These are phyloP conservation scores for Spizellomyces sp. DNA, from an alignment of 192 early-diverging fungal species.

Conservation along the genomic window DNA sequence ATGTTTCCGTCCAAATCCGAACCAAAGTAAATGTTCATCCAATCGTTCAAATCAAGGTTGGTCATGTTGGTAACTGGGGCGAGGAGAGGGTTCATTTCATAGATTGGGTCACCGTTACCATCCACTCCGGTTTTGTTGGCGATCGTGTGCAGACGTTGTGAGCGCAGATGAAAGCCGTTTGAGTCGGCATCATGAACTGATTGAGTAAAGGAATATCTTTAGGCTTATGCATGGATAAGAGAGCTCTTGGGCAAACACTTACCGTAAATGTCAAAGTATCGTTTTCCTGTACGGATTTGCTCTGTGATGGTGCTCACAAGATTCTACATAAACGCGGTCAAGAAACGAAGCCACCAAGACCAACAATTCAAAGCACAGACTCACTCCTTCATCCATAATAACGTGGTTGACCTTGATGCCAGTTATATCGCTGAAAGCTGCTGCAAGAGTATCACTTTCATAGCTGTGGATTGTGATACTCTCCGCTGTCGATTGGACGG, in stretches of 20 bases:
- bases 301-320: too few relatives aligned
- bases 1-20: background rate
- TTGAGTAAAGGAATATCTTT: background rate
- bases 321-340: too few relatives aligned
- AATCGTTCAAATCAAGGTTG: background rate
- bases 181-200: background rate
- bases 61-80: background rate
- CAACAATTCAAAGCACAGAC: too few relatives aligned
- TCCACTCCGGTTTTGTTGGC: background rate
- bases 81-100: background rate
- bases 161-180: background rate
- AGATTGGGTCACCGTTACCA: background rate
- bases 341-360: too few relatives aligned
- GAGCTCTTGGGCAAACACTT: too few relatives aligned
- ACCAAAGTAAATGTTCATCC: background rate
- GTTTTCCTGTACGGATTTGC: too few relatives aligned
- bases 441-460: background rate
- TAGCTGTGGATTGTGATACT: background rate
- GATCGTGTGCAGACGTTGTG: conserved; percentile 1
- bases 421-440: background rate
- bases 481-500: background rate
- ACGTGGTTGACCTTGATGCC: background rate
- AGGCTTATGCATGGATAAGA: too few relatives aligned
- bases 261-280: too few relatives aligned
- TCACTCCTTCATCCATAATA: background rate